Conservation (phyloP, 1,139 yeast species). For the Wickerhamomyces sp. region DNA sequence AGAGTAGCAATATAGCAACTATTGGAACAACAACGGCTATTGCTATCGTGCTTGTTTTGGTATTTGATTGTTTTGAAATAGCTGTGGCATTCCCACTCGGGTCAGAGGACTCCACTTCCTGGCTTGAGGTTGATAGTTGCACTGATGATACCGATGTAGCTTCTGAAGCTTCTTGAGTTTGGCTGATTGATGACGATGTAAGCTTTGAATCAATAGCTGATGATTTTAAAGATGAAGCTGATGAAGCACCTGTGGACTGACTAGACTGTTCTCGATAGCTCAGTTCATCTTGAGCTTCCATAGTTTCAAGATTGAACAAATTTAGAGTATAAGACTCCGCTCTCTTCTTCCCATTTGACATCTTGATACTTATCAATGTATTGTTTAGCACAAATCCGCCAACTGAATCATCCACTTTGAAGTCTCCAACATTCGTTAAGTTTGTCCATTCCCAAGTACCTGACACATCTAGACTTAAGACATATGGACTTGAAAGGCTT, state of each 20-base stretch:
- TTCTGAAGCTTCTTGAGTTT: not conserved
- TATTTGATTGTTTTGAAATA: not conserved
- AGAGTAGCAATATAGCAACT: constrained; percentile 4
- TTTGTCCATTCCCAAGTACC: constrained; percentile 42
- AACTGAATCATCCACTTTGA: constrained; percentile 22
- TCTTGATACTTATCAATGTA: constrained; percentile 30
- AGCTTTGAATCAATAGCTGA: not conserved
- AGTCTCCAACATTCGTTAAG: constrained; percentile 12
- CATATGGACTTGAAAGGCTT: constrained; percentile 35
- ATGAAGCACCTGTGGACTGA: not conserved
- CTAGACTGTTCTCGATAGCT: too few relatives aligned
- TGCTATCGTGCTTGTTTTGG: constrained; percentile 4
- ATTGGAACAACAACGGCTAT: constrained; percentile 13
- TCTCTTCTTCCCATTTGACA: constrained; percentile 12
- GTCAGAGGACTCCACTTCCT: not conserved
- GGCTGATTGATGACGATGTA: not conserved
- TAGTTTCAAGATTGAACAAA: constrained; percentile 25
- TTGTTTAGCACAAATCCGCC: constrained; percentile 37
- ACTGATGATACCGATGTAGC: not conserved
- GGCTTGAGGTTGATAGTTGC: not conserved
- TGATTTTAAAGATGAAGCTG: not conserved
- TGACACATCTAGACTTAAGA: constrained; percentile 33
- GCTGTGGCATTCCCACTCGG: not conserved
- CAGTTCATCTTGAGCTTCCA: constrained; percentile 21
- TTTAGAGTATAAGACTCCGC: constrained; percentile 19